Percentiles rank a stretch among this genome's conserved stretches.
Evolutionary conservation across 2,329 filamentous ascomycete genomes (phyloP).

Genomic region (Dactylonectria estremocensis): DNA sequence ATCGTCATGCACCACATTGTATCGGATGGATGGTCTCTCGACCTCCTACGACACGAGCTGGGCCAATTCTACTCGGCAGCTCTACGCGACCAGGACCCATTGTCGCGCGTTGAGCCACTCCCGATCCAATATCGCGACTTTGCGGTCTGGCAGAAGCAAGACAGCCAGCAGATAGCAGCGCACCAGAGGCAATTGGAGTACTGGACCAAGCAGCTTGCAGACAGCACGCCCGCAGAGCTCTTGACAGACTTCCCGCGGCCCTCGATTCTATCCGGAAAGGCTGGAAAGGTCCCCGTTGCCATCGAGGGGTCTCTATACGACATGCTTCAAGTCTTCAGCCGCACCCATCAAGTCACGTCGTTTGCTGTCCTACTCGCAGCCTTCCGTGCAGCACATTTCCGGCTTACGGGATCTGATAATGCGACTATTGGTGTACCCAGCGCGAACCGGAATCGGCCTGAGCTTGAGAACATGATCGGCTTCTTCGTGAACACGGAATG

Average conservation of each 20-base stretch:
- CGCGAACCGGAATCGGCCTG: slow-evolving; percentile 34
- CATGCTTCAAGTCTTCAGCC: neutral
- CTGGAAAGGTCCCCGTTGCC: neutral
- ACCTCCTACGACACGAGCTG: slow-evolving; percentile 19
- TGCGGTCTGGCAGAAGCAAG: slow-evolving; percentile 40
- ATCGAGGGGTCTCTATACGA: neutral
- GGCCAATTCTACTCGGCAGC: slow-evolving; percentile 29
- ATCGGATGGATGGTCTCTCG: slow-evolving; percentile 41
- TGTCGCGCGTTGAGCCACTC: slow-evolving; percentile 16
- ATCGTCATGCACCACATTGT: slow-evolving; percentile 41
- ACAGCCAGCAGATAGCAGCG: slow-evolving; percentile 48
- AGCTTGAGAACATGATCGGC: slow-evolving; percentile 40
- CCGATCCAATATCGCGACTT: slow-evolving; percentile 43
- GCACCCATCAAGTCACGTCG: slow-evolving; percentile 21
- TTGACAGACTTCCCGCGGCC: slow-evolving; percentile 11
- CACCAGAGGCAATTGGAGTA: slow-evolving; percentile 27
- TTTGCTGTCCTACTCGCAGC: slow-evolving; percentile 38
- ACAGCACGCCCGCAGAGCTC: slow-evolving; percentile 23
- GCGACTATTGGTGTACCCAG: slow-evolving; percentile 40
- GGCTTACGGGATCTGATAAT: slow-evolving; percentile 41
- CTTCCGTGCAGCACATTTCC: slow-evolving; percentile 44
- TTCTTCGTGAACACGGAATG: slow-evolving; percentile 48
- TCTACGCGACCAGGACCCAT: slow-evolving; percentile 26
- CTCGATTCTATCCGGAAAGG: slow-evolving; percentile 30
- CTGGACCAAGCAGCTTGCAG: slow-evolving; percentile 14